A percentile compares a stretch with the other conserved stretches of the same genome.
Conservation (phyloP, 257 asterid species). For the Rehmannia glutinosa region DNA sequence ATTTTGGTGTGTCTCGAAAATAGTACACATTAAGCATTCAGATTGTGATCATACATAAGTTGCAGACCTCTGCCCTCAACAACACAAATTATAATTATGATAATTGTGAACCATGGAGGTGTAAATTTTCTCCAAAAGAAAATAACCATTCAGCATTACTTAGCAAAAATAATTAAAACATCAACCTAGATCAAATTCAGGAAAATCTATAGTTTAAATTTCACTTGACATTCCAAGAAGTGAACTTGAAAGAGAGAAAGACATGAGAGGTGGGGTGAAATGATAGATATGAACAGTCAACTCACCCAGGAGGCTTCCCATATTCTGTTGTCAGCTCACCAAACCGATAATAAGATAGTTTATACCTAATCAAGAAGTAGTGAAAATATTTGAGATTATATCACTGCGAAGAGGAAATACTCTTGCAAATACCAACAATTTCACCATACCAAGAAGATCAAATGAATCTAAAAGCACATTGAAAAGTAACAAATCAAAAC, state of each 20-base stretch:
- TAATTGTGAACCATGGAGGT: no score
- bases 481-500: not conserved
- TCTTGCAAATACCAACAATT: not conserved
- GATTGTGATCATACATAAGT: no score
- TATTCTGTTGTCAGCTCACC: constrained; percentile 95
- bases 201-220: no score
- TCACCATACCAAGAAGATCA: not conserved
- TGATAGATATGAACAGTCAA: constrained; percentile 10
- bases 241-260: not conserved
- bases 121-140: no score
- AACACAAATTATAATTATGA: no score
- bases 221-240: no score
- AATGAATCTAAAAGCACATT: not conserved
- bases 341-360: constrained; percentile 88
- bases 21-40: no score
- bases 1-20: no score
- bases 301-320: constrained; percentile 98
- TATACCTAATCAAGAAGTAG: constrained; percentile 51
- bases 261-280: not conserved
- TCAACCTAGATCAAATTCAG: no score
- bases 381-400: not conserved
- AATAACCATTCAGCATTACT: no score
- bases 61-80: no score
- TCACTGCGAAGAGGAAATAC: not conserved
- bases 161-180: no score